These are phyloP conservation scores for Funneliformis mosseae DNA, from an alignment of 192 early-diverging fungal species.

Conservation along the genomic window DNA sequence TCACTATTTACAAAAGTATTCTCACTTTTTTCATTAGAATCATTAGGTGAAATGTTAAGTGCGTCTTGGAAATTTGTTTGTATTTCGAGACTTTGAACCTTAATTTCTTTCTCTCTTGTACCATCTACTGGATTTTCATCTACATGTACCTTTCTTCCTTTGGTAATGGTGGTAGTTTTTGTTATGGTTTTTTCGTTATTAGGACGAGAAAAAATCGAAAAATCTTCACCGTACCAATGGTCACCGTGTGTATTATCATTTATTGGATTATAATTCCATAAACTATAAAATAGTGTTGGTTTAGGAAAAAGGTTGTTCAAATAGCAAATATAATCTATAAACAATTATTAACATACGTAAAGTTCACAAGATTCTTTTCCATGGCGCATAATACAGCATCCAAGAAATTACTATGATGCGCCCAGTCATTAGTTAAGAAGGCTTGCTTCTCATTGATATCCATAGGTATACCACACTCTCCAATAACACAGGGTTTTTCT, in stretches of 20 bases:
- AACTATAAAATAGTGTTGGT: conserved; percentile 36
- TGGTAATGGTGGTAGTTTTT: not conserved
- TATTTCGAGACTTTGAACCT: not conserved
- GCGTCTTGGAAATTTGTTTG: not conserved
- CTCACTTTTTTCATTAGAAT: too few relatives aligned
- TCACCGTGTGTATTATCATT: conserved; percentile 82
- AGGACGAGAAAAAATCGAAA: conserved; percentile 67
- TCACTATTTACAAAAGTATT: not conserved
- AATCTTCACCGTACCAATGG: conserved; percentile 87
- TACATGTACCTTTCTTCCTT: not conserved
- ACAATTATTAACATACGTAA: conserved; percentile 55
- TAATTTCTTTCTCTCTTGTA: not conserved
- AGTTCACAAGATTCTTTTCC: conserved; percentile 75
- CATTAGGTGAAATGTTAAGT: too few relatives aligned
- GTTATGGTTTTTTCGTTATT: not conserved
- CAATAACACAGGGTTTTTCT: conserved; percentile 67
- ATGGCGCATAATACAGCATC: conserved; percentile 74
- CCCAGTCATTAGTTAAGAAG: conserved; percentile 72
- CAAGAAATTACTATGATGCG: conserved; percentile 71
- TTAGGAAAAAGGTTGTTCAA: not conserved
- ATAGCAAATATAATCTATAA: not conserved
- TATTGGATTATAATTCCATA: conserved; percentile 86
- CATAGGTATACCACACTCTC: conserved; percentile 87
- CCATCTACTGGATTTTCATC: not conserved
- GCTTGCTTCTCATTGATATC: conserved; percentile 78